Base-by-base conservation (phyloP, 106 monocot genomes). In the Hemerocallis citrina region DNA sequence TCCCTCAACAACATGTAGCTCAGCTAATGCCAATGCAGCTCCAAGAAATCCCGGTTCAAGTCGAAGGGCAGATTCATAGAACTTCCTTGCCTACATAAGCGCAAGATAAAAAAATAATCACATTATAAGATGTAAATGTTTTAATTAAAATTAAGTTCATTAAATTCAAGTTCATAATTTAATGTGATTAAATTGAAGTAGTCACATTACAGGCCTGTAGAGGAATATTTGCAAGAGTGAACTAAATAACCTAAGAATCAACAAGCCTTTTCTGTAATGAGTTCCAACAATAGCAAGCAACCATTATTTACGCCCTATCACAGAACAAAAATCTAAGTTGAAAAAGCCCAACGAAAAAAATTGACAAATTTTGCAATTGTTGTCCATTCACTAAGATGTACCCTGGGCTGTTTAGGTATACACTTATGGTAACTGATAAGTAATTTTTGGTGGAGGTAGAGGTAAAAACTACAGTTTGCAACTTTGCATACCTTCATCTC, bases 51-150 rank as follows among this genome's bases (percentile, higher is more conserved):
- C 87, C 52, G 91, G 88, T 71, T 98, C 96, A 36, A 91, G 74
- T 14, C 91, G 91, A 38, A 98, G 84, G 20, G 91, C 76, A 56
- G 96, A 88, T 74, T 98, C 96, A 67, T 98, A 98, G 56, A 91
- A 98, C 68, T 91, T 92, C 45, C 87, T 91, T 57, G 96, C 96
- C 91, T 98, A 55, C 2, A 61, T 7, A 32, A 47, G n/a, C 13
- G 7, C 11, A 39, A 24, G 39, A 1, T 24, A 54, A 54, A 0
- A 2, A 54, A 30, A 25, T 16, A 23, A 16, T n/a, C n/a, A n/a
- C n/a, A n/a, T n/a, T n/a, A n/a, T n/a, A n/a, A n/a, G n/a, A n/a
- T n/a, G n/a, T n/a, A n/a, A n/a, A n/a, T n/a, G n/a, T n/a, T n/a
- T n/a, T n/a, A n/a, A n/a, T n/a, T n/a, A n/a, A n/a, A n/a, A n/a